Evolutionary conservation across 805 yeast genomes (phyloP).

Genomic region (Pichia nanzhaoensis): DNA sequence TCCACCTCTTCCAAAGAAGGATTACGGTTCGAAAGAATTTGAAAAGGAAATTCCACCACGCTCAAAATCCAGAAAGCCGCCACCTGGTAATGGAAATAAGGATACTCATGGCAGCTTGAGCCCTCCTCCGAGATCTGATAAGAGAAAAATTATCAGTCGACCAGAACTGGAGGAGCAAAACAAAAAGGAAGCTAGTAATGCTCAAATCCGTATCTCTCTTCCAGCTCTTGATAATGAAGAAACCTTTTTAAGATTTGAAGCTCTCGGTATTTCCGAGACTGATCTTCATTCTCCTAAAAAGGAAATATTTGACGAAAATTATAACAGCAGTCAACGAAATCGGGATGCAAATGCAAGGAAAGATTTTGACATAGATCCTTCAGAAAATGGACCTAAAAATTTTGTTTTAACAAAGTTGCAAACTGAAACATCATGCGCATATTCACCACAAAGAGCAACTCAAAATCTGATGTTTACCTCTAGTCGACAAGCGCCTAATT

Average conservation of each 20-base stretch:
- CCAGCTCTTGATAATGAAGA: conserved; percentile 7
- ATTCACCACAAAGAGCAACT: too few species aligned
- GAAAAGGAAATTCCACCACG: conserved; percentile 4
- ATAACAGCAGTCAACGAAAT: too few species aligned
- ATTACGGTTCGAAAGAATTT: neutral
- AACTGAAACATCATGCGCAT: too few species aligned
- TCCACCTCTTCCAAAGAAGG: conserved; percentile 18
- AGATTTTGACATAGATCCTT: too few species aligned
- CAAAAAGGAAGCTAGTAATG: neutral
- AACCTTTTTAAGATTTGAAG: conserved; percentile 4
- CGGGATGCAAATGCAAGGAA: too few species aligned
- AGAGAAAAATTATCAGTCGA: neutral
- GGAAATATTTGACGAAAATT: too few species aligned
- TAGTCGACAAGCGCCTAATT: too few species aligned
- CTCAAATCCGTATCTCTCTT: conserved; percentile 6
- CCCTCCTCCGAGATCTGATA: conserved; percentile 5
- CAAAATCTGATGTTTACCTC: too few species aligned
- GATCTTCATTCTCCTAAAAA: neutral
- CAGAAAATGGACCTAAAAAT: too few species aligned
- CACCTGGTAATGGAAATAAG: neutral
- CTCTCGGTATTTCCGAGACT: neutral
- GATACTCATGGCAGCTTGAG: neutral
- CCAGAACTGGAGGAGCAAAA: neutral
- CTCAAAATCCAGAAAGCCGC: conserved; percentile 9
- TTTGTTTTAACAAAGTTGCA: too few species aligned